Evolutionary conservation across 2,329 filamentous ascomycete species (phyloP).

Genomic region (Aspergillus ochraceoroseus): DNA sequence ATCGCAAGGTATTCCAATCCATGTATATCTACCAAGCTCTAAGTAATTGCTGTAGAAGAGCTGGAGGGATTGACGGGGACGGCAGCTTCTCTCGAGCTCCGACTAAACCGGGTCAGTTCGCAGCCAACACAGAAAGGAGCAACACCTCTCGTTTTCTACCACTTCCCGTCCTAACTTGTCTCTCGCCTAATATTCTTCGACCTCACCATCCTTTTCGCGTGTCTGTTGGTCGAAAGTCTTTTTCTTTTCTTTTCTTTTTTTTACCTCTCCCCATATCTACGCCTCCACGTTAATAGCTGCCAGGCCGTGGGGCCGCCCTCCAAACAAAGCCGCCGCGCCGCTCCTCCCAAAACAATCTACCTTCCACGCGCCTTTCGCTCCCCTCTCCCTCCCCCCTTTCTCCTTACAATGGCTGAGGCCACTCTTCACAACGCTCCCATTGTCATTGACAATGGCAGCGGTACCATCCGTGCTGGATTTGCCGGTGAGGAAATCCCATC

Average conservation of each 20-base stretch:
- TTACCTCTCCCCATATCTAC: conserved; percentile 2
- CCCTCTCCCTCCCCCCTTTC: conserved; percentile 17
- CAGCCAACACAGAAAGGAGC: conserved; percentile 8
- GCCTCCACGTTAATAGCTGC: conserved; percentile 5
- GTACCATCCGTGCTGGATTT: conserved; percentile 94
- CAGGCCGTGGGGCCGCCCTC: conserved; percentile 31
- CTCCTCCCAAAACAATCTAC: conserved; percentile 18
- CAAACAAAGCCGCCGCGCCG: conserved; percentile 19
- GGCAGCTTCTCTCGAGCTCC: no score
- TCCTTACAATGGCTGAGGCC: conserved; percentile 58
- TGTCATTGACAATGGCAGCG: conserved; percentile 97
- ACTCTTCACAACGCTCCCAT: conserved; percentile 93
- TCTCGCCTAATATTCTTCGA: conserved; percentile 10
- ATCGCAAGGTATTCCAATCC: no score
- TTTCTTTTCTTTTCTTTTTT: not conserved
- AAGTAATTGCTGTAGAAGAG: no score
- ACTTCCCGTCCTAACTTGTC: conserved; percentile 4
- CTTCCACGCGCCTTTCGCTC: conserved; percentile 11
- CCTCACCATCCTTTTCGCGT: conserved; percentile 11
- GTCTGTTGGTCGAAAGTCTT: no score
- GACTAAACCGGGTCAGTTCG: conserved; percentile 9
- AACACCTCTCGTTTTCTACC: conserved; percentile 13
- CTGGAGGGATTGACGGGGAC: no score
- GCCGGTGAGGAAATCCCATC: conserved; percentile 93
- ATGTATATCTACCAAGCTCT: no score